phyloP scores from a whole-genome alignment of 2,329 filamentous ascomycete species.

The Calonectria leucothoes region DNA sequence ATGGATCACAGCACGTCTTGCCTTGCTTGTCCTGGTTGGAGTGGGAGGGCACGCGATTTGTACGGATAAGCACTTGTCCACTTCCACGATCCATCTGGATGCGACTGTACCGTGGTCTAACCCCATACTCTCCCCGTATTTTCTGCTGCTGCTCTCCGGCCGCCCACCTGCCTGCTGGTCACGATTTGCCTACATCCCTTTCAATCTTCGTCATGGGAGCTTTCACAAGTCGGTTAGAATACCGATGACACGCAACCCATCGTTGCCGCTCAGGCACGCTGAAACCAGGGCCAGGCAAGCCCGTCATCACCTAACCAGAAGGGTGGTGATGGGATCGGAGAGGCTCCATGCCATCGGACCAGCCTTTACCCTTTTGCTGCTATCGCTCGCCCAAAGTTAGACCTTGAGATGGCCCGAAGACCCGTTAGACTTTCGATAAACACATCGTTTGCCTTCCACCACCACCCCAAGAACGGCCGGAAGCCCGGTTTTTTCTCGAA shows the following conservation, averaged over 20 bases:
- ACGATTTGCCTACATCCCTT: not conserved
- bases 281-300: not conserved
- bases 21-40: not conserved
- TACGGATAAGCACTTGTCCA: slow-evolving; percentile 16
- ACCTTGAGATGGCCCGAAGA: slow-evolving; percentile 4
- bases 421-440: slow-evolving; percentile 15
- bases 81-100: slow-evolving; percentile 7
- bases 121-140: slow-evolving; percentile 15
- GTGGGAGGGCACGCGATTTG: slow-evolving; percentile 14
- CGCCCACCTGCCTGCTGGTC: not conserved
- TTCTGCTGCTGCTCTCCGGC: not conserved
- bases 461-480: not conserved
- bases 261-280: not conserved
- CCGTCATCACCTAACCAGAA: not conserved
- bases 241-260: not conserved
- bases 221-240: not conserved
- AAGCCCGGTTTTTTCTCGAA: not conserved
- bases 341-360: slow-evolving; percentile 27
- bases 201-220: not conserved
- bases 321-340: slow-evolving; percentile 18
- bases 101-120: slow-evolving; percentile 2
- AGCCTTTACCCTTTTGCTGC: slow-evolving; percentile 8
- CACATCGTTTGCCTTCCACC: slow-evolving; percentile 2
- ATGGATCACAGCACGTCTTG: slow-evolving; percentile 1
- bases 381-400: not conserved